Evolutionary conservation across 371 early-diverging fungal species (phyloP), one percentile per base, ranked within the genome.

Genomic region (Syncephalastrum contaminatum): DNA sequence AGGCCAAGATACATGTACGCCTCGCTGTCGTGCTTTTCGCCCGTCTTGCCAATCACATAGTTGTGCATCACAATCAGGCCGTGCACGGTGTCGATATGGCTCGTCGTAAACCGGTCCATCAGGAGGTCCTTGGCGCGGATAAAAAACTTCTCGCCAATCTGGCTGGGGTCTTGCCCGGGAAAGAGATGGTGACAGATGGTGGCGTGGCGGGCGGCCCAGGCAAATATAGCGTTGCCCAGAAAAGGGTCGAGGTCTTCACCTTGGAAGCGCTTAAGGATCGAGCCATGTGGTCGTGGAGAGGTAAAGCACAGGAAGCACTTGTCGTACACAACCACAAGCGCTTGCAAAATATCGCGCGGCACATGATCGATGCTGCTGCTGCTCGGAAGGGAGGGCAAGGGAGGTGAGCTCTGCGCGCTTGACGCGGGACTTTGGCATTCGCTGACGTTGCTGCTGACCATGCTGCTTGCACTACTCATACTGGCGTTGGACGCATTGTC

Each of bases 161-260:
- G 48, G 43, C 58, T 62, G 39, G 63, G 63, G 18, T 62, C 63
- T 24, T 53, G 51, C 8, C 58, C 63, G 4, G 49, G 48, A 57
- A 57, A 62, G 13, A 62, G 49, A 8, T 54, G 54, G 48, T 62
- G 63, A 42, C 58, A 62, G 36, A 62, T 62, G 25, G 58, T 53
- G 27, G 53, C 57, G 18, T 62, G 63, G 8, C 63, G 46, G 7
- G 63, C 63, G 6, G 63, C 21, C 63, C 63, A 62, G 18, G 63
- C 57, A 51, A 62, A 53, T 14, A 62, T 57, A 18, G 54, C 22
- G 22, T 62, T 62, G 39, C 40, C 22, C n/a, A 61, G 45, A 22
- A 58, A 30, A 10, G 39, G 43, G 30, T 58, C 58, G 41, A 58
- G 45, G 21, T 49, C 24, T 8, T 44, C 58, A 8, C 51, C 21